A percentile compares a stretch with the other conserved stretches of the same genome.
Conservation (phyloP, 2,329 filamentous ascomycete species). For the Apiospora marii region DNA sequence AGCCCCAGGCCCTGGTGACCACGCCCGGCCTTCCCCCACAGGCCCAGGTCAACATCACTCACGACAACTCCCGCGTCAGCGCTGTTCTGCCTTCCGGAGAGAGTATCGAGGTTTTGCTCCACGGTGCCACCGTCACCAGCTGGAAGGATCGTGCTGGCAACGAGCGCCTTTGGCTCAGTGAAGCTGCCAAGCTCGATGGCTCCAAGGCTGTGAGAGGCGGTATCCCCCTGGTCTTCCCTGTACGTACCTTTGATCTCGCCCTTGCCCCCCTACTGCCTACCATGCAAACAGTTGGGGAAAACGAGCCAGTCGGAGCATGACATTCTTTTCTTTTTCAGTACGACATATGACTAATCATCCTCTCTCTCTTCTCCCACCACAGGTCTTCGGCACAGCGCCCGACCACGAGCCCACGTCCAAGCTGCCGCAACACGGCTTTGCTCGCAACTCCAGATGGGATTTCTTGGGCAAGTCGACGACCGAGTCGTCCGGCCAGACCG, state of each 20-base stretch:
- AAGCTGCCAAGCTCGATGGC: slow-evolving; percentile 82
- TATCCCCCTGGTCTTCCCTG: slow-evolving; percentile 91
- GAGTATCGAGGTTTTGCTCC: slow-evolving; percentile 84
- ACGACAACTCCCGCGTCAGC: slow-evolving; percentile 75
- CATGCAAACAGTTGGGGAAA: not conserved
- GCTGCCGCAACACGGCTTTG: slow-evolving; percentile 94
- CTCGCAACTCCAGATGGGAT: slow-evolving; percentile 89
- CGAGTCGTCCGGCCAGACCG: slow-evolving; percentile 61
- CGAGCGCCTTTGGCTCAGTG: slow-evolving; percentile 88
- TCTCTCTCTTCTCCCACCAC: not conserved
- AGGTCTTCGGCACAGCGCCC: slow-evolving; percentile 88
- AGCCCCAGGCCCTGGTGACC: slow-evolving; percentile 78
- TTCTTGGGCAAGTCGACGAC: slow-evolving; percentile 88
- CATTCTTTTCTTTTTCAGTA: not conserved
- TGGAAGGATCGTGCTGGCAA: slow-evolving; percentile 85
- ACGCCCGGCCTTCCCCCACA: slow-evolving; percentile 78
- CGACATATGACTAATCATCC: slow-evolving; percentile 4
- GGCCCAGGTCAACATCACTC: slow-evolving; percentile 76
- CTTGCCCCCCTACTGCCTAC: slow-evolving; percentile 20
- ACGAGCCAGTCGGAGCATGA: slow-evolving; percentile 12
- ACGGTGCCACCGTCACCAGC: slow-evolving; percentile 89
- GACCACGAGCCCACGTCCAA: slow-evolving; percentile 78
- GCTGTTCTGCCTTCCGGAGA: slow-evolving; percentile 87
- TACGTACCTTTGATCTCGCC: slow-evolving; percentile 52
- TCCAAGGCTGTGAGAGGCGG: slow-evolving; percentile 90